phyloP scores from a whole-genome alignment of 345 rosid genomes.

The Gossypium thurberi region DNA sequence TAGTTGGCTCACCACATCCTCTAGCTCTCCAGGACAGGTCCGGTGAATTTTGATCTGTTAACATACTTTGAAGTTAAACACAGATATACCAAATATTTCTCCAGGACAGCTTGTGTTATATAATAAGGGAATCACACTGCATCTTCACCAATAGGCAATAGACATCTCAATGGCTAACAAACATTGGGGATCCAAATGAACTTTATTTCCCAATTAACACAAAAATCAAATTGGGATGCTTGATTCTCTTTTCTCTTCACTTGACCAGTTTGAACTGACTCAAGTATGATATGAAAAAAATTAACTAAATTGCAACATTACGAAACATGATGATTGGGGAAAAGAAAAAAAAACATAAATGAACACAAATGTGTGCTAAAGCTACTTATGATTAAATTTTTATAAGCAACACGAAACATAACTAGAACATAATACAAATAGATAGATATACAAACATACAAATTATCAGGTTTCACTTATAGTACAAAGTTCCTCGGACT shows the following conservation, averaged over 20 bases:
- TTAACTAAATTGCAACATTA: not conserved
- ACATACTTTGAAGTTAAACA: not conserved
- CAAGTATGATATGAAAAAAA: not conserved
- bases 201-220: not conserved
- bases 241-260: not conserved
- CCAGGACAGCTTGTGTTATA: not conserved
- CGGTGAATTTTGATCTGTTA: conserved; percentile 67
- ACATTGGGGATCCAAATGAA: not conserved
- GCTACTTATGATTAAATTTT: too few species aligned
- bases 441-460: not conserved
- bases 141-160: not conserved
- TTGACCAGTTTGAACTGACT: not conserved
- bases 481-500: not conserved
- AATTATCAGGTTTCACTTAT: not conserved
- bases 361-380: too few species aligned
- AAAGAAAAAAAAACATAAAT: too few species aligned
- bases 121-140: not conserved
- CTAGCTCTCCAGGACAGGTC: conserved; percentile 76
- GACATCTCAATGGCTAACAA: not conserved
- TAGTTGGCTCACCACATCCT: conserved; percentile 53
- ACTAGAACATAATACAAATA: not conserved
- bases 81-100: not conserved
- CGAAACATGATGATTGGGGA: not conserved
- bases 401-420: not conserved
- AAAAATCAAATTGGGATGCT: not conserved